A percentile compares a stretch with the other conserved stretches of the same genome.
phyloP scores from a whole-genome alignment of 192 early-diverging fungal genomes.

The Thamnidium elegans region DNA sequence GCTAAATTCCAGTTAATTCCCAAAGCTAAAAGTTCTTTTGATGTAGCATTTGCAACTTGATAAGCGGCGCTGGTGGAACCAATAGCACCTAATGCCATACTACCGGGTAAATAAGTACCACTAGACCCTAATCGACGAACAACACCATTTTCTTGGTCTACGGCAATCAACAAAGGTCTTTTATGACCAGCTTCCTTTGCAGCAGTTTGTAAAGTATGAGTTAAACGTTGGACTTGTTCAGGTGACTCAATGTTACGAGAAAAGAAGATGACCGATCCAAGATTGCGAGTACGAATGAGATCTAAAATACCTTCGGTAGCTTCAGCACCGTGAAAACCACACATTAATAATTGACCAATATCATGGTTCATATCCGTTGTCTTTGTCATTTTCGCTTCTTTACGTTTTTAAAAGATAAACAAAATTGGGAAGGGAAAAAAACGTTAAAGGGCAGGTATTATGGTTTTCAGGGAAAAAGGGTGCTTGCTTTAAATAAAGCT shows the following conservation, averaged over 20 bases:
- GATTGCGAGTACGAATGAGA: slow-evolving; percentile 33
- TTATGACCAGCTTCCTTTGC: slow-evolving; percentile 33
- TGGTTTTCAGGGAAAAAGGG: too few relatives aligned
- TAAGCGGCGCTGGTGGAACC: slow-evolving; percentile 17
- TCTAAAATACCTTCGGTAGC: slow-evolving; percentile 35
- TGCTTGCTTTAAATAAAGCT: too few relatives aligned
- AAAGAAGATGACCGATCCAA: slow-evolving; percentile 39
- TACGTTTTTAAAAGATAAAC: too few relatives aligned
- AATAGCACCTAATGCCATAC: slow-evolving; percentile 39
- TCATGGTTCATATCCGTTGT: background rate
- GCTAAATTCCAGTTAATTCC: slow-evolving; percentile 42
- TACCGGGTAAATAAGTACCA: slow-evolving; percentile 42
- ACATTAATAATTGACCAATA: slow-evolving; percentile 34
- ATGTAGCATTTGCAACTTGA: slow-evolving; percentile 27
- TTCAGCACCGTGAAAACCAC: slow-evolving; percentile 32
- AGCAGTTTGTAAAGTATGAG: slow-evolving; percentile 23
- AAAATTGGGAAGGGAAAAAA: too few relatives aligned
- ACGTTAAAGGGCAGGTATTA: too few relatives aligned
- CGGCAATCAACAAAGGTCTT: slow-evolving; percentile 34
- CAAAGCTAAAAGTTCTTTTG: slow-evolving; percentile 27
- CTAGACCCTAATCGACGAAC: slow-evolving; percentile 33
- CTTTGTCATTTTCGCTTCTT: slow-evolving; percentile 2
- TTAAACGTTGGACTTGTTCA: slow-evolving; percentile 28
- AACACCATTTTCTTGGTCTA: slow-evolving; percentile 43
- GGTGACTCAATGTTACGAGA: slow-evolving; percentile 36